phyloP scores from a whole-genome alignment of 2,329 filamentous ascomycete genomes.

The Teratosphaeria nubilosa region DNA sequence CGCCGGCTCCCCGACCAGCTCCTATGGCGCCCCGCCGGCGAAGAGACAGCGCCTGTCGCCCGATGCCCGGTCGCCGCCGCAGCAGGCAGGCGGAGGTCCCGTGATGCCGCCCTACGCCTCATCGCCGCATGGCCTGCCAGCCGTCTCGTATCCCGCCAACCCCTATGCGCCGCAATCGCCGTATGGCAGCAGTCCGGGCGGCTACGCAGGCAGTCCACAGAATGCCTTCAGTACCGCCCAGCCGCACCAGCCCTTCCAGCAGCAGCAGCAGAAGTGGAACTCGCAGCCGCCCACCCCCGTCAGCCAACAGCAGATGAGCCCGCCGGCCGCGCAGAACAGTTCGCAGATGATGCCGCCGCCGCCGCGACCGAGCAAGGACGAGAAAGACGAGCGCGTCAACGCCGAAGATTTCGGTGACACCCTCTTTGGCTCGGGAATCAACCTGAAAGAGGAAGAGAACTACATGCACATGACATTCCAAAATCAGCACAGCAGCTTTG shows the following conservation, averaged over 20 bases:
- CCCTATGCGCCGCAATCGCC: constrained; percentile 29
- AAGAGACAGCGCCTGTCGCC: constrained; percentile 66
- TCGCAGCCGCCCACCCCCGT: constrained; percentile 10
- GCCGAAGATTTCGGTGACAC: constrained; percentile 74
- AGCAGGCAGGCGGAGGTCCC: constrained; percentile 24
- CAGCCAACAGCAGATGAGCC: constrained; percentile 4
- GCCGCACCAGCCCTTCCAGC: constrained; percentile 14
- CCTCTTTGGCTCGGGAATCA: constrained; percentile 73
- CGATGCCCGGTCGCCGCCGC: constrained; percentile 49
- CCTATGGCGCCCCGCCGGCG: constrained; percentile 49
- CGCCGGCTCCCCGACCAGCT: constrained; percentile 24
- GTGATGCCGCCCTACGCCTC: constrained; percentile 27
- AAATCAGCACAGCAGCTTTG: constrained; percentile 31
- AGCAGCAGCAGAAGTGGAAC: constrained; percentile 8
- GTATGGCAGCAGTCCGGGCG: constrained; percentile 15
- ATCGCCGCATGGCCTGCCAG: constrained; percentile 28
- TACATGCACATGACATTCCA: constrained; percentile 61
- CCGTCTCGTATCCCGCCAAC: constrained; percentile 16
- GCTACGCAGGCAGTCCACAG: constrained; percentile 17
- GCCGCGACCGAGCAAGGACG: constrained; percentile 45
- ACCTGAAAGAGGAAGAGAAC: constrained; percentile 78
- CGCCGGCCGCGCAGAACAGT: constrained; percentile 4
- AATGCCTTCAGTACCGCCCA: constrained; percentile 24
- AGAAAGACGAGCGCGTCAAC: constrained; percentile 48
- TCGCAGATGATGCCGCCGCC: constrained; percentile 48